Percentiles rank a stretch among this genome's conserved stretches.
Evolutionary conservation across 2,329 filamentous ascomycete species (phyloP).

Genomic region (Beauveria australis): DNA sequence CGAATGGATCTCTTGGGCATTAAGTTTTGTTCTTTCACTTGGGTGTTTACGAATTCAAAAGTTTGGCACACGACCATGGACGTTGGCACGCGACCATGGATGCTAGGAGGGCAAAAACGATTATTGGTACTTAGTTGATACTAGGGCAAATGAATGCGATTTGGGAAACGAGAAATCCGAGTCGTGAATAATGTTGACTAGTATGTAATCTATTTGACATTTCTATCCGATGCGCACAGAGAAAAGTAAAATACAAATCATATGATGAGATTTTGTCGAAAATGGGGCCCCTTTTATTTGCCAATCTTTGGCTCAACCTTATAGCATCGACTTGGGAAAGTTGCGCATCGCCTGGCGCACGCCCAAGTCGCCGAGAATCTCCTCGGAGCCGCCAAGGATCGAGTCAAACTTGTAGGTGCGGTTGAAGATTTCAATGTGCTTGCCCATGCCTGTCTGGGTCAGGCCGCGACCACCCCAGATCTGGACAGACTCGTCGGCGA

Average conservation of each 20-base stretch:
- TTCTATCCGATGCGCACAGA: not conserved
- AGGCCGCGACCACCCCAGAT: conserved; percentile 78
- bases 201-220: not conserved
- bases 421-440: conserved; percentile 76
- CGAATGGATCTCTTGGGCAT: conserved; percentile 5
- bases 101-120: not conserved
- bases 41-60: conserved; percentile 8
- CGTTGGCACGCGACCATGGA: conserved; percentile 3
- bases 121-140: conserved; percentile 1
- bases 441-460: conserved; percentile 77
- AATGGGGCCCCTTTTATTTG: not conserved
- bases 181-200: not conserved
- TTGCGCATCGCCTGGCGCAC: conserved; percentile 76
- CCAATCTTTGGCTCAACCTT: not conserved
- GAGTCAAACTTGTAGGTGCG: conserved; percentile 76
- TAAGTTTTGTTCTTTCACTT: conserved; percentile 6
- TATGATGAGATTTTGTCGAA: not conserved
- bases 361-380: conserved; percentile 72
- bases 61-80: conserved; percentile 7
- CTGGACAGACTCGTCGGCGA: conserved; percentile 76
- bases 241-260: not conserved
- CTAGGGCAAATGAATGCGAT: conserved; percentile 4
- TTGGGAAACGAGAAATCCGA: not conserved
- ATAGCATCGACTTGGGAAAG: conserved; percentile 80
- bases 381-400: conserved; percentile 73